Evolutionary conservation across 768 basidiomycete species (phyloP).

Genomic region (Pisolithus microcarpus): DNA sequence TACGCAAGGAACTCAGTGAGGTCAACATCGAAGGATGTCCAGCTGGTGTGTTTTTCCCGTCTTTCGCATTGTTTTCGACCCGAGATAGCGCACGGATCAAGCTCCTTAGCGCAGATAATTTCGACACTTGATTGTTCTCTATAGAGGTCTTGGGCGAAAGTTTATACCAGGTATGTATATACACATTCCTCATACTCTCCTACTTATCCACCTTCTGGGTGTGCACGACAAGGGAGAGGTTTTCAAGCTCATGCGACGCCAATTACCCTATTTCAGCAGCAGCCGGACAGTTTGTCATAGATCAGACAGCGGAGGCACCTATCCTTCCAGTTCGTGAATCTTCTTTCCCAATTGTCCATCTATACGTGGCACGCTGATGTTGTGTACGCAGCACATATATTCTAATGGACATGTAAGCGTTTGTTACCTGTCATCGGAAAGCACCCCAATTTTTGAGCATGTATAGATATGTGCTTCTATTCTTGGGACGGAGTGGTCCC

Average conservation of each 20-base stretch:
- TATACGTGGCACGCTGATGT: constrained; percentile 5
- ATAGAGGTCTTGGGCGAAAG: constrained; percentile 83
- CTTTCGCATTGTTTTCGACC: not conserved
- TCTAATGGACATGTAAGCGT: constrained; percentile 74
- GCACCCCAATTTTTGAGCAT: constrained; percentile 12
- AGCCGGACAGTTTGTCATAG: constrained; percentile 77
- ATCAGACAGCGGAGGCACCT: constrained; percentile 57
- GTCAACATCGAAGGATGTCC: constrained; percentile 61
- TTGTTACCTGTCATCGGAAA: not conserved
- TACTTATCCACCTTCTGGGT: not conserved
- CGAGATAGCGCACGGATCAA: constrained; percentile 50
- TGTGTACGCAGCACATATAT: constrained; percentile 62
- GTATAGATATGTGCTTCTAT: constrained; percentile 82
- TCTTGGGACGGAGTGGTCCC: constrained; percentile 84
- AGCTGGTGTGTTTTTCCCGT: constrained; percentile 38
- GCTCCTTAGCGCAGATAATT: constrained; percentile 68
- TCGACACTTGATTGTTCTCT: constrained; percentile 68
- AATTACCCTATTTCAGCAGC: constrained; percentile 84
- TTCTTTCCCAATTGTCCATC: not conserved
- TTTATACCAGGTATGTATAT: constrained; percentile 52
- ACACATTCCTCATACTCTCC: not conserved
- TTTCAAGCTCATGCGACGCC: constrained; percentile 62
- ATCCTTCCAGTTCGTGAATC: constrained; percentile 61
- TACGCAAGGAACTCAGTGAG: constrained; percentile 66
- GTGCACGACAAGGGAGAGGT: constrained; percentile 51